These are phyloP conservation scores for Lasiodiplodia citricola DNA, from an alignment of 2,329 filamentous ascomycete genomes.

Conservation along the genomic window DNA sequence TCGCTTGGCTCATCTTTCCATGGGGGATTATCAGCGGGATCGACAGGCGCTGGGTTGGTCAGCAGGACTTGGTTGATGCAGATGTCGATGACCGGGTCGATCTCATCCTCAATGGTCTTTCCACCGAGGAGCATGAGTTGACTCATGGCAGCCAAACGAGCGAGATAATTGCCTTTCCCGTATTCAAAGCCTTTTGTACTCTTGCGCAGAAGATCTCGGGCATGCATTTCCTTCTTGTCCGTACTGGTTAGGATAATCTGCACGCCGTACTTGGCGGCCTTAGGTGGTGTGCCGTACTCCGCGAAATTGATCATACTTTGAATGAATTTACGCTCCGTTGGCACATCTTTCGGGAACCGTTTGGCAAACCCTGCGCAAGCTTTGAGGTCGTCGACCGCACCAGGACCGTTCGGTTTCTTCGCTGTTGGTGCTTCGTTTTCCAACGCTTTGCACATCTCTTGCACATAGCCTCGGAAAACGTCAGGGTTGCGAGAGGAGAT, in stretches of 20 bases:
- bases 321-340: conserved; percentile 78
- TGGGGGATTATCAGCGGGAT: conserved; percentile 68
- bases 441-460: conserved; percentile 86
- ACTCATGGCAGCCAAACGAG: conserved; percentile 72
- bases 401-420: conserved; percentile 69
- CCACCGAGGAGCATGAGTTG: conserved; percentile 79
- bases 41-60: conserved; percentile 58
- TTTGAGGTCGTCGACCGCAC: conserved; percentile 88
- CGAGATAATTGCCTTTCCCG: conserved; percentile 73
- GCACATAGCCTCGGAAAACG: conserved; percentile 89
- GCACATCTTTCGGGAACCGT: conserved; percentile 83
- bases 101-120: conserved; percentile 69
- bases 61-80: conserved; percentile 76
- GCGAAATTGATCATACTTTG: conserved; percentile 84
- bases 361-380: conserved; percentile 91
- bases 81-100: conserved; percentile 79
- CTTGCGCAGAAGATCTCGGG: conserved; percentile 79
- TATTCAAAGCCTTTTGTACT: conserved; percentile 77
- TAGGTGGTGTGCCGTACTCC: conserved; percentile 77
- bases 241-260: conserved; percentile 82
- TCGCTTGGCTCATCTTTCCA: conserved; percentile 70
- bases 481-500: conserved; percentile 89
- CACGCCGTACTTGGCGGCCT: conserved; percentile 90
- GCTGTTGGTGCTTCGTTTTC: conserved; percentile 78
- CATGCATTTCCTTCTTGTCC: conserved; percentile 81